Evolutionary conservation across 1,284 basidiomycete species (phyloP).

Genomic region (Irpex sp.): DNA sequence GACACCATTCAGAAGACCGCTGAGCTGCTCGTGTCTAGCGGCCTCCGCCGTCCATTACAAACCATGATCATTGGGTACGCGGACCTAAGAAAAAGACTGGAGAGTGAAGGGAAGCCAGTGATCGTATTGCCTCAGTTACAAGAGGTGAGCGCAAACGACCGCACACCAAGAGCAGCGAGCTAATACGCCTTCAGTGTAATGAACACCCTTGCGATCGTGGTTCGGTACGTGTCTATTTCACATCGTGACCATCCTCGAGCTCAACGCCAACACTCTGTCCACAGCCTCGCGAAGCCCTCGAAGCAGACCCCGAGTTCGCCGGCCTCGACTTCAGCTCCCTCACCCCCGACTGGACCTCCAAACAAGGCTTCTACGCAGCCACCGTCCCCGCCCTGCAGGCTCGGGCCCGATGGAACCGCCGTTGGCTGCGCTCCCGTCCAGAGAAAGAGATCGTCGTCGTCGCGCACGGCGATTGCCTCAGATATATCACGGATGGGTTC

Average conservation of each 20-base stretch:
- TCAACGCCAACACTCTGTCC: neutral
- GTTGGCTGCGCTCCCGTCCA: constrained; percentile 28
- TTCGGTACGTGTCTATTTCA: constrained; percentile 19
- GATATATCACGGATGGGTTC: constrained; percentile 25
- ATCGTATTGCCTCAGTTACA: constrained; percentile 30
- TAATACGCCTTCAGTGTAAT: constrained; percentile 17
- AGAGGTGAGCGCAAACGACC: constrained; percentile 19
- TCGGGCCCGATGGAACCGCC: constrained; percentile 29
- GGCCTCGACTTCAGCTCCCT: constrained; percentile 28
- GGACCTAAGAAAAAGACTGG: constrained; percentile 23
- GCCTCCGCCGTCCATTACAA: constrained; percentile 29
- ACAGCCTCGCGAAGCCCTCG: constrained; percentile 26
- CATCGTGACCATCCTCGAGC: neutral
- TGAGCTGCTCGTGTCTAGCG: constrained; percentile 30
- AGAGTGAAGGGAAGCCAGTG: constrained; percentile 26
- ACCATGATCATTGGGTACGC: constrained; percentile 29
- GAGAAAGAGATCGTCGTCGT: constrained; percentile 31
- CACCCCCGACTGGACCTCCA: constrained; percentile 30
- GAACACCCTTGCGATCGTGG: constrained; percentile 28
- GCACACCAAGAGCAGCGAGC: neutral
- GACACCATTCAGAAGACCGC: constrained; percentile 29
- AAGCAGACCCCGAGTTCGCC: constrained; percentile 29
- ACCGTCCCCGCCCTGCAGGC: constrained; percentile 21
- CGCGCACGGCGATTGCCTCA: constrained; percentile 28
- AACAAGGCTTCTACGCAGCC: constrained; percentile 27